Evolutionary conservation across 1,284 basidiomycete species (phyloP), one percentile per base, ranked within the genome.

Genomic region (Abortiporus biennis): DNA sequence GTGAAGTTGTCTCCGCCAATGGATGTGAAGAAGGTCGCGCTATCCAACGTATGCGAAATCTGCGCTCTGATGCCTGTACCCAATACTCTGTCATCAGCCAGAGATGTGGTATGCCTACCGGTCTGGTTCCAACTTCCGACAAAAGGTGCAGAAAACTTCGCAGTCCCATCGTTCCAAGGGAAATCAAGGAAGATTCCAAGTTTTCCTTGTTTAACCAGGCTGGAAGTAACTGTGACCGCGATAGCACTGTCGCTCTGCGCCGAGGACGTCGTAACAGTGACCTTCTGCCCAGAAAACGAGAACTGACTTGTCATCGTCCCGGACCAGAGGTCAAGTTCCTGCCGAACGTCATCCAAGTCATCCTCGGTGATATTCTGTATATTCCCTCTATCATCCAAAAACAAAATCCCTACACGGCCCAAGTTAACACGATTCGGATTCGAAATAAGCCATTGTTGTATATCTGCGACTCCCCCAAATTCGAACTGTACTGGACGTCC

Each of bases 371-470:
- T 57, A 37, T 68, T 58, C 39, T 53, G 31, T 22, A 48, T 45
- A 13, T 42, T 35, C 0, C 70, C 66, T 1, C 49, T 34, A n/a
- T 38, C 48, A 15, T 61, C 59, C 29, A 55, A 53, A 49, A 76
- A 74, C 9, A 67, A 52, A 24, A 80, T 49, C 1, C 77, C 76
- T 3, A 76, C 52, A 1, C 72, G 56, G 1, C 74, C 76, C 13
- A 78, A 56, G 50, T 79, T 78, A 5, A 72, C 72, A 24, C 76
- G 67, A 52, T 79, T 78, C 5, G 76, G 76, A 46, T 77, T 78
- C 29, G 73, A 60, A 38, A 71, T 76, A 35, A 80, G 60, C 76
- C 76, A 80, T 50, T 74, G 70, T 52, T 75, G 66, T 40, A 73
- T 58, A n/a, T 59, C 55, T 19, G 65, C 52, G 22, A 65, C 64